Percentiles rank a stretch among this genome's conserved stretches.
Conservation (phyloP, 1,284 basidiomycete genomes). For the Microbotryum lychnidis-dioicae region DNA sequence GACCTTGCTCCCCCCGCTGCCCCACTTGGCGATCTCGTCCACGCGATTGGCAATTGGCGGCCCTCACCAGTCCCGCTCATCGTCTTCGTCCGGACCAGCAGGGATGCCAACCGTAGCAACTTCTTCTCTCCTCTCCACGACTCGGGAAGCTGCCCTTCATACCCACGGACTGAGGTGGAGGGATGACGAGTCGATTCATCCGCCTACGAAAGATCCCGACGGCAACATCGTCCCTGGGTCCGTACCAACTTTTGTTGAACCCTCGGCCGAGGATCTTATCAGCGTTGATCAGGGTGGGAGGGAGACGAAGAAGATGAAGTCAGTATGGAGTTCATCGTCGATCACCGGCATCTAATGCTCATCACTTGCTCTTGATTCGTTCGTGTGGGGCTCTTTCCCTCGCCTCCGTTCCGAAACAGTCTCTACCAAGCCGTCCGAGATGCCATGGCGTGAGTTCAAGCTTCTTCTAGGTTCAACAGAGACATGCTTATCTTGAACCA, state of each 20-base stretch:
- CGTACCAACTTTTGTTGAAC: slow-evolving; percentile 8
- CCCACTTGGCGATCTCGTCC: too few species aligned
- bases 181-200: slow-evolving; percentile 17
- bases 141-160: slow-evolving; percentile 15
- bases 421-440: slow-evolving; percentile 28
- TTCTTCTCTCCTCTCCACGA: slow-evolving; percentile 14
- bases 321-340: neutral
- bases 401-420: slow-evolving; percentile 1
- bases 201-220: neutral
- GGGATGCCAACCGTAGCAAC: slow-evolving; percentile 20
- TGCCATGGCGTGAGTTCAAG: slow-evolving; percentile 19
- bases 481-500: neutral
- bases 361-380: neutral
- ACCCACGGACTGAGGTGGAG: slow-evolving; percentile 22
- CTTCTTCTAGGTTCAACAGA: neutral
- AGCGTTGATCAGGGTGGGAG: slow-evolving; percentile 18
- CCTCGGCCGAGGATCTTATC: too few species aligned
- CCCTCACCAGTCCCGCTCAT: too few species aligned
- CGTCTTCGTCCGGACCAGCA: too few species aligned
- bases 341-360: too few species aligned
- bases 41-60: too few species aligned
- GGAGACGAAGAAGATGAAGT: slow-evolving; percentile 30
- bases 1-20: too few species aligned
- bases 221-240: slow-evolving; percentile 3
- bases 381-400: too few species aligned